These are phyloP conservation scores for Citeromyces hawaiiensis DNA, from an alignment of 1,139 yeast species.

Conservation along the genomic window DNA sequence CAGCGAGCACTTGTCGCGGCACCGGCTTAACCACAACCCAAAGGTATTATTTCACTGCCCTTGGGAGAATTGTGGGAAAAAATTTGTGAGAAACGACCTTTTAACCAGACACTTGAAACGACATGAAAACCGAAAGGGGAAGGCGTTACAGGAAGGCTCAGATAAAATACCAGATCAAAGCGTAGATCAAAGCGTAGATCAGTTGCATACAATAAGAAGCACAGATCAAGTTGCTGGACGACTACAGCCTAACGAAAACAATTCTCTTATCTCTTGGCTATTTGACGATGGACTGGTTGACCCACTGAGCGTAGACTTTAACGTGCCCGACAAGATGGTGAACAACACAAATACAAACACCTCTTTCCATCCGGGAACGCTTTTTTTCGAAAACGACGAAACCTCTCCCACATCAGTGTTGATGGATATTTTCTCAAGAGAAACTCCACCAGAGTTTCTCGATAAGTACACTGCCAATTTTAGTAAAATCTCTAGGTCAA, in stretches of 20 bases:
- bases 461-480: neutral
- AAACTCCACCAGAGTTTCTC: no score
- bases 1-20: conserved; percentile 20
- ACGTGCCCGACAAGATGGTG: neutral
- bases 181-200: no score
- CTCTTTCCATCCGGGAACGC: neutral
- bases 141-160: conserved; percentile 6
- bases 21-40: conserved; percentile 19
- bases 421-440: neutral
- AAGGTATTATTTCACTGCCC: conserved; percentile 30
- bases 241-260: no score
- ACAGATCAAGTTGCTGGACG: no score
- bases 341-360: neutral
- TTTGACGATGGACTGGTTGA: conserved; percentile 2
- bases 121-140: conserved; percentile 20
- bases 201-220: no score
- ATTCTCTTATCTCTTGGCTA: conserved; percentile 2
- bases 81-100: conserved; percentile 49
- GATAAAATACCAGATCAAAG: conserved; percentile 1
- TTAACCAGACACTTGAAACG: conserved; percentile 36
- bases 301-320: neutral
- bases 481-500: conserved; percentile 1
- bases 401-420: conserved; percentile 1
- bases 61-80: conserved; percentile 34
- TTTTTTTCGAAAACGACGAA: conserved; percentile 1